Evolutionary conservation across 805 yeast genomes (phyloP).

Genomic region (Metschnikowia similis): DNA sequence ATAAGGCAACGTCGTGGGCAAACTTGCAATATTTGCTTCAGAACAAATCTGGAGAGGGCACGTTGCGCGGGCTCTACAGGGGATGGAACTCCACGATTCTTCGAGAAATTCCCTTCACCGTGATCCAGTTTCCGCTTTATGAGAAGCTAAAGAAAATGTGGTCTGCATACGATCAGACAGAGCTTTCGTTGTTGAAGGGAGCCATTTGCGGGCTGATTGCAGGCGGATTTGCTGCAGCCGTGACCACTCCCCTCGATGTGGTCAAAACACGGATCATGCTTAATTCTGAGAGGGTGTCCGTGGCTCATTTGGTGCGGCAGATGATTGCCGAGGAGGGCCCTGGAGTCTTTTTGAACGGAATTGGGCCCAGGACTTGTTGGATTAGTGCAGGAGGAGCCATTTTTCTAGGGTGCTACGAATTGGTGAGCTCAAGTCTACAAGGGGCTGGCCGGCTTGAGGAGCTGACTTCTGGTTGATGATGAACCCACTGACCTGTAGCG

Average conservation of each 20-base stretch:
- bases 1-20: slow-evolving; percentile 55
- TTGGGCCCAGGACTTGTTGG: slow-evolving; percentile 97
- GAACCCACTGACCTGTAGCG: too few relatives aligned
- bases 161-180: slow-evolving; percentile 39
- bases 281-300: slow-evolving; percentile 44
- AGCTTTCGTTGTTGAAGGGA: slow-evolving; percentile 65
- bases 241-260: slow-evolving; percentile 77
- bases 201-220: slow-evolving; percentile 81
- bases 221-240: slow-evolving; percentile 78
- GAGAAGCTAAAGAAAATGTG: slow-evolving; percentile 69
- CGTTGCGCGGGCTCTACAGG: slow-evolving; percentile 73
- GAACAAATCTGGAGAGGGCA: slow-evolving; percentile 75
- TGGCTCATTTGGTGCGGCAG: slow-evolving; percentile 43
- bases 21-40: slow-evolving; percentile 60
- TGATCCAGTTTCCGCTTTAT: slow-evolving; percentile 92
- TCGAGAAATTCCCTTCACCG: slow-evolving; percentile 95
- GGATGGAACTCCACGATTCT: slow-evolving; percentile 92
- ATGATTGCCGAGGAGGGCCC: slow-evolving; percentile 72
- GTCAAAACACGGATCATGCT: slow-evolving; percentile 85
- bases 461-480: too few relatives aligned
- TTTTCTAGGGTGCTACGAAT: slow-evolving; percentile 89
- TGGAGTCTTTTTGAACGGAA: slow-evolving; percentile 69
- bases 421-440: slow-evolving; percentile 40
- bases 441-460: background rate
- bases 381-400: slow-evolving; percentile 98